Evolutionary conservation across 495 filamentous ascomycete species (phyloP).

Genomic region (Neohortaea acidophila): DNA sequence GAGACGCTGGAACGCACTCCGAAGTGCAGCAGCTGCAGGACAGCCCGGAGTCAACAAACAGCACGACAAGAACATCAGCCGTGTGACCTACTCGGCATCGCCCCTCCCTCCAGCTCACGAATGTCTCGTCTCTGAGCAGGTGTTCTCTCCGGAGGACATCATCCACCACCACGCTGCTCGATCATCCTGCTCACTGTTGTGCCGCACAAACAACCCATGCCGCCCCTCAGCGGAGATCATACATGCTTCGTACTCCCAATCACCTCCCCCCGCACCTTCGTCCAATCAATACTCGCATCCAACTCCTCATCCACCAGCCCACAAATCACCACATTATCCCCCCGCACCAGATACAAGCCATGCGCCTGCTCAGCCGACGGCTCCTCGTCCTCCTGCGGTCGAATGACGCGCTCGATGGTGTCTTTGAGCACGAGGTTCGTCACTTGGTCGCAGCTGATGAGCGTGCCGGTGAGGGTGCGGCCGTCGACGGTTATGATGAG

Average conservation of each 20-base stretch:
- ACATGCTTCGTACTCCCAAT: conserved; percentile 59
- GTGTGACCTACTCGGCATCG: no score
- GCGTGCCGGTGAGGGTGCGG: conserved; percentile 66
- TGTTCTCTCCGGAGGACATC: conserved; percentile 47
- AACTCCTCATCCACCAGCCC: conserved; percentile 80
- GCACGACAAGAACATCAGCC: no score
- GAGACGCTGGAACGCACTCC: background rate
- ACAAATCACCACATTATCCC: conserved; percentile 85
- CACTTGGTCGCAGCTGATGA: conserved; percentile 76
- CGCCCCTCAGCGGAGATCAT: background rate
- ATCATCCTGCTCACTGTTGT: conserved; percentile 32
- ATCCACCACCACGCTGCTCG: conserved; percentile 44
- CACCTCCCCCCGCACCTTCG: conserved; percentile 67
- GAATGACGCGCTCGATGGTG: conserved; percentile 81
- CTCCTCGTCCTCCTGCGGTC: conserved; percentile 64
- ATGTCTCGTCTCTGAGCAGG: no score
- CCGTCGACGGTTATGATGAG: conserved; percentile 85
- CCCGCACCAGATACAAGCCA: conserved; percentile 81
- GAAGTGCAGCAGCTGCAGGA: background rate
- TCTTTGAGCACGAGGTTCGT: conserved; percentile 82
- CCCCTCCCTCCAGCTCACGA: no score
- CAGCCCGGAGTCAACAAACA: background rate
- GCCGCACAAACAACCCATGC: no score
- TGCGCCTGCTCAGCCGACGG: conserved; percentile 66
- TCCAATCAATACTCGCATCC: conserved; percentile 81